These are phyloP conservation scores for Daedaleopsis nitida DNA, from an alignment of 768 basidiomycete species.

Conservation along the genomic window DNA sequence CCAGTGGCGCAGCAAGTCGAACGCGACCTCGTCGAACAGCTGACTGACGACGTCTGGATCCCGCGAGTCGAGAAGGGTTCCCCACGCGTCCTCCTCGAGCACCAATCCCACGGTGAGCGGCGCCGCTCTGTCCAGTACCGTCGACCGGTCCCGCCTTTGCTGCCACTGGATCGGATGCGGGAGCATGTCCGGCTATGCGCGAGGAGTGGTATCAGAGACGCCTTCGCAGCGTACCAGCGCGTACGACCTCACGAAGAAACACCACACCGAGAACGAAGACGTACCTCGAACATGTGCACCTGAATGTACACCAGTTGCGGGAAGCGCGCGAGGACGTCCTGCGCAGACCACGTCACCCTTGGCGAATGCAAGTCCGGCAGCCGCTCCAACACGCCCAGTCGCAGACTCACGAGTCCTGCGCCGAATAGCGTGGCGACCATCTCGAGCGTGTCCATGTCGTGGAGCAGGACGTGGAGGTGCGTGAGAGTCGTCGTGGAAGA, in stretches of 20 bases:
- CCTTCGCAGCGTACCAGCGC: no score
- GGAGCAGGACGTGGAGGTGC: background rate
- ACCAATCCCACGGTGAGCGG: constrained; percentile 2
- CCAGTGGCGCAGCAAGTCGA: constrained; percentile 1
- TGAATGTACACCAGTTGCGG: background rate
- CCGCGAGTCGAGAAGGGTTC: background rate
- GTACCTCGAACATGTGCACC: background rate
- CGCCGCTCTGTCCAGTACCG: background rate
- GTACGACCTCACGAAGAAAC: background rate
- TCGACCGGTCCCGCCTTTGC: background rate
- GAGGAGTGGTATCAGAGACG: background rate
- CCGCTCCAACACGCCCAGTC: background rate
- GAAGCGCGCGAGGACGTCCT: constrained; percentile 3
- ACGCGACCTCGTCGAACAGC: background rate
- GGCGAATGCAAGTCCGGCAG: background rate
- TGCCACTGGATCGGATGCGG: constrained; percentile 4
- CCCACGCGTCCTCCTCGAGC: constrained; percentile 5
- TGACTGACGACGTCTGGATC: background rate
- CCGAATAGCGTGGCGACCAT: background rate
- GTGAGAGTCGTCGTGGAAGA: background rate
- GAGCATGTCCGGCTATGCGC: background rate
- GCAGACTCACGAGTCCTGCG: background rate
- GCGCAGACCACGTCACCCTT: background rate
- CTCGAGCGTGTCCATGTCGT: background rate
- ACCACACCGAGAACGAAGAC: background rate